Evolutionary conservation across 2,329 filamentous ascomycete species (phyloP), one percentile per base, ranked within the genome.

Genomic region (Monosporascus sp.): DNA sequence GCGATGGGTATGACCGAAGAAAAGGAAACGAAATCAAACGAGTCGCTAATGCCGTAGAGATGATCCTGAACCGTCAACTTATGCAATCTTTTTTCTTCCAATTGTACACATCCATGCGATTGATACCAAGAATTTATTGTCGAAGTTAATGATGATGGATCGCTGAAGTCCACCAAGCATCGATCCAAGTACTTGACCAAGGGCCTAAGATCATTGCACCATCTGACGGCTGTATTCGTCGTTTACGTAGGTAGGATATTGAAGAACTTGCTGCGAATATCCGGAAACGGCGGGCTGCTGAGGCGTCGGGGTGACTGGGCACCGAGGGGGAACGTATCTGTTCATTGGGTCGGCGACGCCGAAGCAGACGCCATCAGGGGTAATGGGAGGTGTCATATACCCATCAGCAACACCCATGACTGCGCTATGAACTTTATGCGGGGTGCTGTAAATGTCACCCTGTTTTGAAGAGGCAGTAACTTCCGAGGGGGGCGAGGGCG

Each of bases 381-480:
- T 94, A 67, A 94, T 93, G 1, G 90, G 90, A 25, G 90, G 90
- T 17, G 90, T 94, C 60, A 92, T 81, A 70, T 91, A 91, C 53
- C 89, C 90, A 60, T 90, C 81, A 38, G 84, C 82, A 58, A 84
- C 79, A 49, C 77, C 77, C 50, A 81, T 74, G n/a, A 75, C 72
- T 49, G 81, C 76, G 59, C 84, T 85, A 55, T 85, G 83, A 48
- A 81, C 82, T 75, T 93, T 93, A 65, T 90, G 85, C 15, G 90
- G 90, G 17, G 90, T 94, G 72, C 84, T 87, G 65, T 88, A 90
- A 58, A 85, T 82, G 66, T 83, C 75, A 58, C 81, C 77, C 39
- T 75, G 72, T 71, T 83, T 82, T 47, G 74, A 68, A 48, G 75
- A 70, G 53, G 74, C 64, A 46, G 73, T 64, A 25, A 75, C 69